Evolutionary conservation across 192 early-diverging fungal genomes (phyloP).

Genomic region (Backusella liffmaniae): DNA sequence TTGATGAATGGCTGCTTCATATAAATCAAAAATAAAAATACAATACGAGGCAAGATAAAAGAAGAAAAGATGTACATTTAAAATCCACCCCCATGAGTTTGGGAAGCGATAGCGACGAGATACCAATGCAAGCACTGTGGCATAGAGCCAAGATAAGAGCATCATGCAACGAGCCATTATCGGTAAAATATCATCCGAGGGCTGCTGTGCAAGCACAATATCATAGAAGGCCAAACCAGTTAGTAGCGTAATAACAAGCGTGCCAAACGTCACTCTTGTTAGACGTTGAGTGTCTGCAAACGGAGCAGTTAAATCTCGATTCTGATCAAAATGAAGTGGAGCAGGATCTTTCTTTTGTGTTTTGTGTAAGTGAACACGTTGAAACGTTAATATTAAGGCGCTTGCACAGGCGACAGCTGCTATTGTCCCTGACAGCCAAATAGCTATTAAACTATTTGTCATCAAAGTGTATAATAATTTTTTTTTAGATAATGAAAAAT

Average conservation of each 20-base stretch:
- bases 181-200: not conserved
- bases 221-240: not conserved
- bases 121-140: slow-evolving; percentile 21
- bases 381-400: slow-evolving; percentile 9
- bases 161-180: not conserved
- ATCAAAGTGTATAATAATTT: not conserved
- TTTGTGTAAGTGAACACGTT: slow-evolving; percentile 6
- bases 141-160: slow-evolving; percentile 29
- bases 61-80: slow-evolving; percentile 35
- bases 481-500: not conserved
- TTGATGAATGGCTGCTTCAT: not conserved
- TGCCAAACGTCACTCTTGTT: not conserved
- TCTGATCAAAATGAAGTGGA: slow-evolving; percentile 1
- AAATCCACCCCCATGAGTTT: slow-evolving; percentile 29
- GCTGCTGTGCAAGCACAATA: not conserved
- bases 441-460: not conserved
- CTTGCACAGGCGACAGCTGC: not conserved
- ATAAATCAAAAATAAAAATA: not conserved
- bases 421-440: slow-evolving; percentile 13
- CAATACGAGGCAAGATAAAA: slow-evolving; percentile 9
- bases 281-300: not conserved
- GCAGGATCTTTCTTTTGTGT: slow-evolving; percentile 4
- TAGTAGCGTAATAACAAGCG: not conserved
- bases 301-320: not conserved
- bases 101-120: slow-evolving; percentile 26